A percentile compares a stretch with the other conserved stretches of the same genome.
phyloP scores from a whole-genome alignment of 2,329 filamentous ascomycete genomes.

The Fusarium sp. region DNA sequence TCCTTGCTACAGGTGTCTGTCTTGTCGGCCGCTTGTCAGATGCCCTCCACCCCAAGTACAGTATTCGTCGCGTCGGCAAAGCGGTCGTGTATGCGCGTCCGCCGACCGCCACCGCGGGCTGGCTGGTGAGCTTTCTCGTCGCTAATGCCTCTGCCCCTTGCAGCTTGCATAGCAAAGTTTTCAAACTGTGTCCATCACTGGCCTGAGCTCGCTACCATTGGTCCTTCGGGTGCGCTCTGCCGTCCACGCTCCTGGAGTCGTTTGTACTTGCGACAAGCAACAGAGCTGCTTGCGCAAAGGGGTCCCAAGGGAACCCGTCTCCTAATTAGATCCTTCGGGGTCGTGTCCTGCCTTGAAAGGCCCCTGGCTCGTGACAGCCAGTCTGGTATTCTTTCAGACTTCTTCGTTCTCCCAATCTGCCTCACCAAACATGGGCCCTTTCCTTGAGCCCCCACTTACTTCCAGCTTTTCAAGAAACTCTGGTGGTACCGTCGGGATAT shows the following conservation, averaged over 20 bases:
- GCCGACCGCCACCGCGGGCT: slow-evolving; percentile 26
- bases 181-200: slow-evolving; percentile 14
- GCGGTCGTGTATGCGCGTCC: slow-evolving; percentile 11
- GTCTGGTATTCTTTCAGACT: slow-evolving; percentile 51
- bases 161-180: slow-evolving; percentile 42
- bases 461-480: slow-evolving; percentile 94
- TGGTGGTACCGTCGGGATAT: slow-evolving; percentile 92
- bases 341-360: background rate
- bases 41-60: slow-evolving; percentile 17
- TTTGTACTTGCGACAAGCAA: slow-evolving; percentile 2
- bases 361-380: slow-evolving; percentile 12
- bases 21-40: slow-evolving; percentile 20
- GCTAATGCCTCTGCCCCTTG: slow-evolving; percentile 38
- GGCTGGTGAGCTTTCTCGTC: slow-evolving; percentile 18
- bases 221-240: slow-evolving; percentile 12
- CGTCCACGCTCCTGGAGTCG: slow-evolving; percentile 15
- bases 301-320: slow-evolving; percentile 3
- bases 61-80: slow-evolving; percentile 8
- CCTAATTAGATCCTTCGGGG: background rate
- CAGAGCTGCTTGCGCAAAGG: slow-evolving; percentile 12
- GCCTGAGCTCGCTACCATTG: slow-evolving; percentile 9
- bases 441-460: slow-evolving; percentile 59
- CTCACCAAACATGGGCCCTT: slow-evolving; percentile 68
- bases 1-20: slow-evolving; percentile 11
- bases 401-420: slow-evolving; percentile 76